A percentile compares a stretch with the other conserved stretches of the same genome.
Conservation (phyloP, 805 yeast genomes). For the Kluyveromyces siamensis region DNA sequence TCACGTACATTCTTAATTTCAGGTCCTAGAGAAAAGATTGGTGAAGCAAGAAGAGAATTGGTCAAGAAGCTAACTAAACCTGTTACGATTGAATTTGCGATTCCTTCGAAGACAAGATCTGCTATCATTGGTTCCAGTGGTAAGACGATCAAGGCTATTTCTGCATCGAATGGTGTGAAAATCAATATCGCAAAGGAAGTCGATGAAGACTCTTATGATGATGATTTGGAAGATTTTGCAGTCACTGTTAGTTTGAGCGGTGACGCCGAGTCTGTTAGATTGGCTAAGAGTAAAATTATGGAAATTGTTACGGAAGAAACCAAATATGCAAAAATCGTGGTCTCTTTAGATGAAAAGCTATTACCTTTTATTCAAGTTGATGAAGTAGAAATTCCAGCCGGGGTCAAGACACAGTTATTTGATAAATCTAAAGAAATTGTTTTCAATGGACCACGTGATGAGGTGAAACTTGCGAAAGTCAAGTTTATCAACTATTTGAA, state of each 20-base stretch:
- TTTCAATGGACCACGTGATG: conserved; percentile 65
- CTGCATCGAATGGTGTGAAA: conserved; percentile 63
- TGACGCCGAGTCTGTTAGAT: conserved; percentile 71
- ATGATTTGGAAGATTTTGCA: conserved; percentile 51
- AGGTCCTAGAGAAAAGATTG: conserved; percentile 62
- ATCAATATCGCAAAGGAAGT: conserved; percentile 40
- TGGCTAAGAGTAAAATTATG: conserved; percentile 61
- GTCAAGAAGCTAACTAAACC: conserved; percentile 73
- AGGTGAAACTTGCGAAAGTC: conserved; percentile 46
- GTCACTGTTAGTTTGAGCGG: conserved; percentile 65
- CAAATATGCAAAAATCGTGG: conserved; percentile 42
- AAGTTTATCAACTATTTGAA: conserved; percentile 39
- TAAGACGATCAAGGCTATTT: conserved; percentile 67
- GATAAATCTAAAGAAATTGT: conserved; percentile 33
- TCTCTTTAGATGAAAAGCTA: conserved; percentile 35
- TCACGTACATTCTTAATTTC: conserved; percentile 76
- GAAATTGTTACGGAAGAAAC: conserved; percentile 71
- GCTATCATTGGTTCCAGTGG: conserved; percentile 86
- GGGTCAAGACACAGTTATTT: conserved; percentile 20
- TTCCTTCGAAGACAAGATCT: conserved; percentile 73
- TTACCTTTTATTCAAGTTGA: conserved; percentile 26
- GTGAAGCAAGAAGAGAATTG: conserved; percentile 64
- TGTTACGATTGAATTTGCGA: conserved; percentile 44
- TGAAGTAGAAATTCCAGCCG: conserved; percentile 19
- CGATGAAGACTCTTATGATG: conserved; percentile 35